Percentiles rank a stretch among this genome's conserved stretches.
These are phyloP conservation scores for Patellifolia procumbens DNA, from an alignment of 179 eudicot genomes.

Conservation along the genomic window DNA sequence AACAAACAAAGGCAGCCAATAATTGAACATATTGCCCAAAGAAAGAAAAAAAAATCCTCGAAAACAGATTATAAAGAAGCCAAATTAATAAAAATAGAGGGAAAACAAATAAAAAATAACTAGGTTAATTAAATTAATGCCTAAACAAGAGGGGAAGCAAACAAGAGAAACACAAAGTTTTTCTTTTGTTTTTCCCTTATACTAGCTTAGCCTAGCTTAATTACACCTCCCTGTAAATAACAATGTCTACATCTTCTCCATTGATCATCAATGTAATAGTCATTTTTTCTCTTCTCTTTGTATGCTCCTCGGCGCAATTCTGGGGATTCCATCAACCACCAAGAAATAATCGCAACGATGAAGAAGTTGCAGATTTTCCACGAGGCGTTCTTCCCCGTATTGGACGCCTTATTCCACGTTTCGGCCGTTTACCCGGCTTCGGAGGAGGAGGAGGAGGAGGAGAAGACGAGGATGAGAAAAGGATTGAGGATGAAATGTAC, in stretches of 20 bases:
- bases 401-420: no score
- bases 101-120: neutral
- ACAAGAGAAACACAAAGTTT: conserved; percentile 16
- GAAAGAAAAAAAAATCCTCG: conserved; percentile 21
- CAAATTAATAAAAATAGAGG: neutral
- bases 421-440: no score
- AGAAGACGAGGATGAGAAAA: neutral
- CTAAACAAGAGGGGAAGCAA: neutral
- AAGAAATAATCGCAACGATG: neutral
- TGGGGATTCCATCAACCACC: neutral
- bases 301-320: conserved; percentile 3
- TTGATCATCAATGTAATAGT: conserved; percentile 7
- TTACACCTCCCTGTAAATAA: neutral
- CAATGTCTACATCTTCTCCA: conserved; percentile 6
- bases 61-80: conserved; percentile 15
- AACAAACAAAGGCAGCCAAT: conserved; percentile 16
- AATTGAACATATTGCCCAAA: conserved; percentile 15
- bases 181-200: conserved; percentile 16
- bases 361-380: neutral
- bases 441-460: neutral
- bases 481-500: no score
- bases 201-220: neutral
- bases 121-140: neutral
- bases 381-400: neutral
- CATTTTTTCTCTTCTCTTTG: conserved; percentile 26